phyloP scores from a whole-genome alignment of 2,329 filamentous ascomycete genomes.

The Gnomoniopsis sp. region DNA sequence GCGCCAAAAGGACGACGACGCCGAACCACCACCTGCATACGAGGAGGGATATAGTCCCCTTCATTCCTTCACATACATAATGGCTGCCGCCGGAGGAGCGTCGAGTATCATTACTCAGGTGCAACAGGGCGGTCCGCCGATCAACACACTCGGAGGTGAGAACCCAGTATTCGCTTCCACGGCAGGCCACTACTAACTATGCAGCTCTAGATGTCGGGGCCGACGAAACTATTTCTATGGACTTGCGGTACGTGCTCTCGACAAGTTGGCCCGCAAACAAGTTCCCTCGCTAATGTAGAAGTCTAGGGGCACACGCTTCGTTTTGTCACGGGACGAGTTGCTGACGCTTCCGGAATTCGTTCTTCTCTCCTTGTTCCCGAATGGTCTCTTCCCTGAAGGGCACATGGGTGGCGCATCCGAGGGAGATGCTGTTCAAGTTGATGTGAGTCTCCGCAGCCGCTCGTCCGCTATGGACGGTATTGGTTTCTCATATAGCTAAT shows the following conservation, averaged over 20 bases:
- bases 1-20: constrained; percentile 70
- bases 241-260: constrained; percentile 70
- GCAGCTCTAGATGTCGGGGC: constrained; percentile 64
- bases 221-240: constrained; percentile 93
- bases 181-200: constrained; percentile 21
- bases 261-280: background rate
- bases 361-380: constrained; percentile 93
- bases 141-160: constrained; percentile 84
- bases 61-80: constrained; percentile 89
- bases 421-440: constrained; percentile 91
- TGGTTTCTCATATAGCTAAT: background rate
- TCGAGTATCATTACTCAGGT: constrained; percentile 99
- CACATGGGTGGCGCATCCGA: constrained; percentile 93
- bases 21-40: constrained; percentile 93
- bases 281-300: background rate
- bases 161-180: background rate
- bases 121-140: constrained; percentile 84
- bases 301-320: constrained; percentile 82
- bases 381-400: constrained; percentile 94
- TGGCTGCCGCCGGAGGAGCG: constrained; percentile 95
- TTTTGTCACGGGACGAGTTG: constrained; percentile 89
- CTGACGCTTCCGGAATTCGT: constrained; percentile 97
- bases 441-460: constrained; percentile 53
- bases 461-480: background rate
- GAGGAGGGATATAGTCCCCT: constrained; percentile 92